Conservation (phyloP, 163 green algal species). For the Smithsoniella earleae region DNA sequence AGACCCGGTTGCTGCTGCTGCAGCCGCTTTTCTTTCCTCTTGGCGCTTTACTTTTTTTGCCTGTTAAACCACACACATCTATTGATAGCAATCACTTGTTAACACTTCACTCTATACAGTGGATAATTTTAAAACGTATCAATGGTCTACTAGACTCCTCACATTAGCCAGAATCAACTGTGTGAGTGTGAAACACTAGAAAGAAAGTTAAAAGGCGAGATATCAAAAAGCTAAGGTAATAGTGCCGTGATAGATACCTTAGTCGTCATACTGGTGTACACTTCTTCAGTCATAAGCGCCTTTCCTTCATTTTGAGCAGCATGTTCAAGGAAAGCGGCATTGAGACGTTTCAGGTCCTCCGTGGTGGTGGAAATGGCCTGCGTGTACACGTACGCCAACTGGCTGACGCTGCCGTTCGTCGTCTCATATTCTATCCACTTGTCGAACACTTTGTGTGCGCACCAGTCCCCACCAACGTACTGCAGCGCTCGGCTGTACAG, state of each 20-base stretch:
- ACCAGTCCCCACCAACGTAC: slow-evolving; percentile 21
- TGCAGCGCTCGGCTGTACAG: slow-evolving; percentile 7
- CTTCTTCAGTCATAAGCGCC: slow-evolving; percentile 1
- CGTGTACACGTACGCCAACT: slow-evolving; percentile 18
- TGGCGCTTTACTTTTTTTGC: slow-evolving; percentile 21
- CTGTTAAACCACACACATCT: not conserved
- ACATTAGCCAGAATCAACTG: no score
- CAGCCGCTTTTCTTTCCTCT: not conserved
- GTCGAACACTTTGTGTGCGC: slow-evolving; percentile 9
- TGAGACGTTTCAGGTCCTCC: slow-evolving; percentile 7
- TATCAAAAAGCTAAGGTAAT: no score
- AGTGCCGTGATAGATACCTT: not conserved
- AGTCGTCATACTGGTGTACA: not conserved
- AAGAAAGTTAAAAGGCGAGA: not conserved
- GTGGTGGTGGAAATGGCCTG: not conserved
- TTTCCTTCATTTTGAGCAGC: not conserved
- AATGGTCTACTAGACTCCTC: no score
- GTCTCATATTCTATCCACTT: slow-evolving; percentile 24
- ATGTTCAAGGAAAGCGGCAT: slow-evolving; percentile 4
- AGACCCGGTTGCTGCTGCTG: not conserved
- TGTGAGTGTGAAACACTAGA: not conserved
- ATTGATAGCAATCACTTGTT: not conserved
- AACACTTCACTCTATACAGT: no score
- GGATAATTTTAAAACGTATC: no score
- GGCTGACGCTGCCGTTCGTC: not conserved